These are phyloP conservation scores for Leucocoprinus leucothites DNA, from an alignment of 768 basidiomycete species.

Conservation along the genomic window DNA sequence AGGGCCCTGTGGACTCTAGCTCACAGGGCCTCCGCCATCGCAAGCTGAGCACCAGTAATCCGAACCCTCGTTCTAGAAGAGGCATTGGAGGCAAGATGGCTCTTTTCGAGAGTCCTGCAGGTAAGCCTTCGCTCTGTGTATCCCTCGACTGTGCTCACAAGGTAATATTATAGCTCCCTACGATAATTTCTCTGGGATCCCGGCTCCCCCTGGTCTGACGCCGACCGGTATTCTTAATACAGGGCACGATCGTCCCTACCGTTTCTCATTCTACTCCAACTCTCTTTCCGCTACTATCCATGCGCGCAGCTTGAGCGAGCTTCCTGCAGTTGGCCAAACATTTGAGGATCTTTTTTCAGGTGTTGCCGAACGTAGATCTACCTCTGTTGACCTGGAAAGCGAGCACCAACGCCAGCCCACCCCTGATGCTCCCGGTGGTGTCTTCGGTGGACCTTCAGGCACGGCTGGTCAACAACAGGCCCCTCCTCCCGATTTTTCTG, in stretches of 20 bases:
- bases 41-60: slow-evolving; percentile 82
- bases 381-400: too few species aligned
- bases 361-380: slow-evolving; percentile 16
- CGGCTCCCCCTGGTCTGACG: slow-evolving; percentile 17
- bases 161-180: slow-evolving; percentile 22
- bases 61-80: slow-evolving; percentile 60
- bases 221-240: slow-evolving; percentile 38
- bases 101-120: slow-evolving; percentile 68
- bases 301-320: slow-evolving; percentile 86
- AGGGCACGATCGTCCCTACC: slow-evolving; percentile 85
- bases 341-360: slow-evolving; percentile 89
- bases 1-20: slow-evolving; percentile 18
- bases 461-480: too few species aligned
- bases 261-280: slow-evolving; percentile 99
- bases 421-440: too few species aligned
- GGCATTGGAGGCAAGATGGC: slow-evolving; percentile 82
- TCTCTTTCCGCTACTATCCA: slow-evolving; percentile 90
- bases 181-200: slow-evolving; percentile 23
- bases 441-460: too few species aligned
- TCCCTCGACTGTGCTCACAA: slow-evolving; percentile 30
- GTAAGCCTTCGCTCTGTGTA: slow-evolving; percentile 46
- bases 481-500: background rate
- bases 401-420: too few species aligned
- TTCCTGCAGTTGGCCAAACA: slow-evolving; percentile 90
- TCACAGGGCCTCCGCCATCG: slow-evolving; percentile 58